Base-by-base conservation (phyloP, 2,329 filamentous ascomycete species). In the Cryphonectria radicalis region DNA sequence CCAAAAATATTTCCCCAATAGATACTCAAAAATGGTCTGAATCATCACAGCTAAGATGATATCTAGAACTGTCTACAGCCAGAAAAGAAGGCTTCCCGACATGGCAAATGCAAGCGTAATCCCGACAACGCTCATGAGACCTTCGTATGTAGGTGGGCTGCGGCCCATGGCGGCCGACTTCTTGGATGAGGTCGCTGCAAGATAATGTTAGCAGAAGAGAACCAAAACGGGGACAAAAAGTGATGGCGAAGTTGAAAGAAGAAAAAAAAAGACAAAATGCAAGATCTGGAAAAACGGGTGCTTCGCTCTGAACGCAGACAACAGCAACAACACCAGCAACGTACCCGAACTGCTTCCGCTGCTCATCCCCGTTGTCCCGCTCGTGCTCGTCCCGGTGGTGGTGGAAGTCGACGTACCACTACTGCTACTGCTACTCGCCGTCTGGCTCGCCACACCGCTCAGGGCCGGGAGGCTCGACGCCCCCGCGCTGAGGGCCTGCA, bases 401-500 rank as follows among this genome's bases (percentile, higher is more conserved):
- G 67, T 40, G 14, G 67, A 32, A 10, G 67, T 66, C 35, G 63
- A 69, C 60, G 63, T 70, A 71, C 71, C 62, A 46, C 71, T 72
- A 10, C 17, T 43, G 25, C 63, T 64, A 32, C 68, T 63, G 35
- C 57, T n/a, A 32, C 66, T 73, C 4, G 74, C 75, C 70, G 76
- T 76, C 75, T 82, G 81, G 69, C 81, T 79, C 53, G 77, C 76
- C 68, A 86, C 84, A 68, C 86, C 86, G 35, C 78, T 83, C 32
- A 82, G 78, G 14, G 77, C 77, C 6, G 86, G 84, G 22, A 89
- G 77, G 6, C 78, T 77, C 14, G 77, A 80, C 63, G 78, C 79
- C 64, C 76, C 75, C 17, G 79, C 74, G n/a, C 77, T 77, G 72
- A 89, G 82, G 75, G 85, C 83, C 55, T 87, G 76, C 28, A 89